These are phyloP conservation scores for Elaeis oleifera DNA, from an alignment of 202 grass and related monocot species.

Conservation along the genomic window DNA sequence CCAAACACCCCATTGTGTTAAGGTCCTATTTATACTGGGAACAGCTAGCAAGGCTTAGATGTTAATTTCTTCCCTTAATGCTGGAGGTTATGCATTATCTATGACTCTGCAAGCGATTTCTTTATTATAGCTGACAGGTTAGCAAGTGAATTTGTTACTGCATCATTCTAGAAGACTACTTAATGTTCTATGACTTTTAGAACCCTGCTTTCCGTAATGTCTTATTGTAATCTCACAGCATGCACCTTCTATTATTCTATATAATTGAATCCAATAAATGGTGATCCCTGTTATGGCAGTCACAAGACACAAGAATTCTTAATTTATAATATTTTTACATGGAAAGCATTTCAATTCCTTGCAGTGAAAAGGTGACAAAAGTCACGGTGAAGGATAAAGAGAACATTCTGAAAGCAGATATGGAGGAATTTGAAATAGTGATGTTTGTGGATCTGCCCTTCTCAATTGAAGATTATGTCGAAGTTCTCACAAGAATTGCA, in stretches of 20 bases:
- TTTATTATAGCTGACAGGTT: constrained; percentile 59
- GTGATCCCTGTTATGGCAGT: too few relatives aligned
- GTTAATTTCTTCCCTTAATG: constrained; percentile 31
- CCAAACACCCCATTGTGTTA: constrained; percentile 26
- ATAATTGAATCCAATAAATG: too few relatives aligned
- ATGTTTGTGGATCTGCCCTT: constrained; percentile 49
- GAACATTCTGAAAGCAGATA: constrained; percentile 24
- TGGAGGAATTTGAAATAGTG: constrained; percentile 51
- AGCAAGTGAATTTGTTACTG: constrained; percentile 5
- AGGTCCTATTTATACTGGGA: constrained; percentile 50
- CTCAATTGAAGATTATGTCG: constrained; percentile 46
- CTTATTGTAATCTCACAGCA: too few relatives aligned
- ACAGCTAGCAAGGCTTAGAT: constrained; percentile 23
- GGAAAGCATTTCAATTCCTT: constrained; percentile 12
- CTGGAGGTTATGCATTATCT: constrained; percentile 38
- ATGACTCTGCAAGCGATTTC: constrained; percentile 25
- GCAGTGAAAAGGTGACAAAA: constrained; percentile 48
- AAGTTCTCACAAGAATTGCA: constrained; percentile 35
- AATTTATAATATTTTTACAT: neutral
- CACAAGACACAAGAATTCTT: too few relatives aligned
- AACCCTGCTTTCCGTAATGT: too few relatives aligned
- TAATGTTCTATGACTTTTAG: too few relatives aligned
- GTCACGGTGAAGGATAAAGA: constrained; percentile 47
- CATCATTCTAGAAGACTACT: too few relatives aligned
- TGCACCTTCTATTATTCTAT: too few relatives aligned